A percentile compares a stretch with the other conserved stretches of the same genome.
phyloP scores from a whole-genome alignment of 768 basidiomycete genomes.

The Hypholoma fasciculare region DNA sequence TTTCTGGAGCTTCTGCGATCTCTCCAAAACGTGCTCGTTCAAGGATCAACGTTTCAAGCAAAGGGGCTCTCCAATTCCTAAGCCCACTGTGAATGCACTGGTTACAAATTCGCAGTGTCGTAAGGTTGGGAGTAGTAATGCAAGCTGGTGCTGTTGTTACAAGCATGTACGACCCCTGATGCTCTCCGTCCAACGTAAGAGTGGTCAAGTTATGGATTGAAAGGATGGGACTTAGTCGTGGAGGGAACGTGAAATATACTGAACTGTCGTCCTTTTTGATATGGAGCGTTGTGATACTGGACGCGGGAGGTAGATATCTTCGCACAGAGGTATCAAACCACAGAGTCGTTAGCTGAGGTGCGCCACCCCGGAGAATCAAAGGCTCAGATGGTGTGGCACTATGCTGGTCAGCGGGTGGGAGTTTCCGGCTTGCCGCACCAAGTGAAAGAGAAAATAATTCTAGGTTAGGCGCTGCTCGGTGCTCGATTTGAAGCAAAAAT shows the following conservation, averaged over 20 bases:
- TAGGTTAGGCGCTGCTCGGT: slow-evolving; percentile 13
- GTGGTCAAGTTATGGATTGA: slow-evolving; percentile 16
- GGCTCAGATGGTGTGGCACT: neutral
- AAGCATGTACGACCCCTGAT: slow-evolving; percentile 7
- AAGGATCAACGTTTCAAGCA: slow-evolving; percentile 19
- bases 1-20: no score
- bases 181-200: neutral
- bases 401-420: neutral
- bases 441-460: slow-evolving; percentile 12
- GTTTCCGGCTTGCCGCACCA: neutral
- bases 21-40: neutral
- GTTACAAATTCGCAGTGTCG: slow-evolving; percentile 14
- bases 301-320: slow-evolving; percentile 11
- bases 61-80: slow-evolving; percentile 13
- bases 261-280: slow-evolving; percentile 10
- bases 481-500: neutral
- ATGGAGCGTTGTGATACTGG: slow-evolving; percentile 17
- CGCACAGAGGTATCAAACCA: slow-evolving; percentile 10
- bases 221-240: neutral
- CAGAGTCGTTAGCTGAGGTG: slow-evolving; percentile 17
- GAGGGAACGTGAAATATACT: neutral
- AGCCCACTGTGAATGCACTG: slow-evolving; percentile 8
- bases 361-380: slow-evolving; percentile 15
- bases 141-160: neutral
- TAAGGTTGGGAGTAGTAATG: slow-evolving; percentile 3